phyloP scores from a whole-genome alignment of 2,329 filamentous ascomycete genomes.

The Rhynchosporium secalis region DNA sequence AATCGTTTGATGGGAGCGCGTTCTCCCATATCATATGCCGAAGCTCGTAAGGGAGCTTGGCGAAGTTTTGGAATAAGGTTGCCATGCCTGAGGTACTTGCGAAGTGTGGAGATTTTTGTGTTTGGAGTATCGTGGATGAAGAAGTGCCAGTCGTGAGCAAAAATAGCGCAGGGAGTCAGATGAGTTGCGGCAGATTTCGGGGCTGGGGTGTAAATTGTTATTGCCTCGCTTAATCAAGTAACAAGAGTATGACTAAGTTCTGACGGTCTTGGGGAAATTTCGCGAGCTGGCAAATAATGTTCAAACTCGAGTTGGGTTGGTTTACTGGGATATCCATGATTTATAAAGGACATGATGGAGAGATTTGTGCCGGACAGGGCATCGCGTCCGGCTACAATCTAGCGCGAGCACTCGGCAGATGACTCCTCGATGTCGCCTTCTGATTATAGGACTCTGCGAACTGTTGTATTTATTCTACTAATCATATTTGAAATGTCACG shows the following conservation, averaged over 20 bases:
- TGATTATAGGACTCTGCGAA: too few relatives aligned
- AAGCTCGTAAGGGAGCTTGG: constrained; percentile 7
- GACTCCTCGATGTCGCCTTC: too few relatives aligned
- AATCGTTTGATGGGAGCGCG: background rate
- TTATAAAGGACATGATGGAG: too few relatives aligned
- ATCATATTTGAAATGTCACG: too few relatives aligned
- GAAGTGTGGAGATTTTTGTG: background rate
- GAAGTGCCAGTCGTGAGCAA: too few relatives aligned
- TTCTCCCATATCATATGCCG: constrained; percentile 6
- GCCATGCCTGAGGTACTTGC: background rate
- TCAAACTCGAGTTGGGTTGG: background rate
- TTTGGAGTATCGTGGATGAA: too few relatives aligned
- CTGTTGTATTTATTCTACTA: too few relatives aligned
- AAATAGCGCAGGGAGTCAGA: background rate
- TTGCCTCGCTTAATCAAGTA: constrained; percentile 5
- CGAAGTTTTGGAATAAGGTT: background rate
- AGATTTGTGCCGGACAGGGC: too few relatives aligned
- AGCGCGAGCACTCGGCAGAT: too few relatives aligned
- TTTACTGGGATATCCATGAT: too few relatives aligned
- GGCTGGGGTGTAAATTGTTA: background rate
- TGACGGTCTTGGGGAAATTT: background rate
- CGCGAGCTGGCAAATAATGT: background rate
- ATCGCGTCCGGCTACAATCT: too few relatives aligned
- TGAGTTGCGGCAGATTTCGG: background rate
- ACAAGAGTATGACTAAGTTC: background rate